Evolutionary conservation across 2,329 filamentous ascomycete species (phyloP).

Genomic region (Phoma sp.): DNA sequence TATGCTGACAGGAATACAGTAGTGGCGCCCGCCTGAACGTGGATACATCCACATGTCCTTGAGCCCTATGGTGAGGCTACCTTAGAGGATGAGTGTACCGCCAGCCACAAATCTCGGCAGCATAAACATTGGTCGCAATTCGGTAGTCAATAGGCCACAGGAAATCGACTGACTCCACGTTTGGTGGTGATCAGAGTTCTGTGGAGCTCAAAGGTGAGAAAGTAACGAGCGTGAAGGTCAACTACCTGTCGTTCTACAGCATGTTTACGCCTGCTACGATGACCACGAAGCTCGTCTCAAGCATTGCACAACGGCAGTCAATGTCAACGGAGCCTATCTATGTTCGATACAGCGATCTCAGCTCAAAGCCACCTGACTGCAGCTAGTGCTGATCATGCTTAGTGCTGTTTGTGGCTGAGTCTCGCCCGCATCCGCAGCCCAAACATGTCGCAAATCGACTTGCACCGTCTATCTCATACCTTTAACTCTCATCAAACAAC

Average conservation of each 20-base stretch:
- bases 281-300: neutral
- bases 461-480: neutral
- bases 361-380: constrained; percentile 16
- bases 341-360: constrained; percentile 1
- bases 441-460: constrained; percentile 6
- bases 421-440: constrained; percentile 12
- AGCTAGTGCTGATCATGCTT: constrained; percentile 15
- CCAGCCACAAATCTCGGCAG: constrained; percentile 2
- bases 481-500: neutral
- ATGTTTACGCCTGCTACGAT: neutral
- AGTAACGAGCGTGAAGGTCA: neutral
- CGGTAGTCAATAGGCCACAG: neutral
- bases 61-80: neutral
- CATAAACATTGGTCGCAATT: neutral
- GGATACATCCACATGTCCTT: neutral
- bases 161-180: neutral
- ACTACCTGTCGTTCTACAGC: neutral
- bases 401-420: constrained; percentile 14
- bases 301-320: constrained; percentile 1
- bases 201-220: neutral
- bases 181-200: neutral
- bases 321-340: neutral
- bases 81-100: neutral
- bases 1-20: no score
- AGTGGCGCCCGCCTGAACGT: no score